Evolutionary conservation across 106 monocot genomes (phyloP).

Genomic region (Iris macrosiphon): DNA sequence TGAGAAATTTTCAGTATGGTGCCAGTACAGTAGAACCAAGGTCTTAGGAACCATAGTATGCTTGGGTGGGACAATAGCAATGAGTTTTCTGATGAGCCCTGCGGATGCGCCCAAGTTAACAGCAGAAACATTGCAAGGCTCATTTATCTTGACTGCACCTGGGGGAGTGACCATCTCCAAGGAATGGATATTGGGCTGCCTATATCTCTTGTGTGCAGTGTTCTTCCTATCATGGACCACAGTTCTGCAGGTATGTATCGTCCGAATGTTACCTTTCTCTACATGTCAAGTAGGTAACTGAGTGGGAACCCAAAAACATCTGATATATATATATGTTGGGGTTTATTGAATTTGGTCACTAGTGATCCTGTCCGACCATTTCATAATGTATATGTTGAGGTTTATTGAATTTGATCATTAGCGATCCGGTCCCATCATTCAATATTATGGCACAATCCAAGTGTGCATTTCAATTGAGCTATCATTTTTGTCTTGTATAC

Average conservation of each 20-base stretch:
- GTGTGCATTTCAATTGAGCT: too few species aligned
- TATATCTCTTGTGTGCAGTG: conserved; percentile 25
- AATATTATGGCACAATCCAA: too few species aligned
- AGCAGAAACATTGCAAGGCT: not conserved
- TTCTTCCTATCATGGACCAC: conserved; percentile 27
- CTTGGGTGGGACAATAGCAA: conserved; percentile 38
- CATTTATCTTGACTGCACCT: not conserved
- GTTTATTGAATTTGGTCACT: too few species aligned
- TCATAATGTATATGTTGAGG: too few species aligned
- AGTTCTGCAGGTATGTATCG: conserved; percentile 38
- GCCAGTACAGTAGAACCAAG: conserved; percentile 38
- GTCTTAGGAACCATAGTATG: conserved; percentile 52
- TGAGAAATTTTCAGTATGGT: conserved; percentile 55
- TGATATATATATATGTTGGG: too few species aligned
- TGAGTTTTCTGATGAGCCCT: conserved; percentile 42
- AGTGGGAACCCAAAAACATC: too few species aligned
- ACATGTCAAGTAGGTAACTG: not conserved
- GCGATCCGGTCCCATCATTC: too few species aligned
- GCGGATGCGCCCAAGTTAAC: not conserved
- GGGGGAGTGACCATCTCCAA: not conserved
- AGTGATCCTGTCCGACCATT: too few species aligned
- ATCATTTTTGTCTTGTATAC: too few species aligned
- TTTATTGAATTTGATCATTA: too few species aligned
- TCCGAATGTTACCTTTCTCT: not conserved
- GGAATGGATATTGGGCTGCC: conserved; percentile 50